Percentiles rank a stretch among this genome's conserved stretches.
These are phyloP conservation scores for Dipteronia sinensis DNA, from an alignment of 345 rosid genomes.

Conservation along the genomic window DNA sequence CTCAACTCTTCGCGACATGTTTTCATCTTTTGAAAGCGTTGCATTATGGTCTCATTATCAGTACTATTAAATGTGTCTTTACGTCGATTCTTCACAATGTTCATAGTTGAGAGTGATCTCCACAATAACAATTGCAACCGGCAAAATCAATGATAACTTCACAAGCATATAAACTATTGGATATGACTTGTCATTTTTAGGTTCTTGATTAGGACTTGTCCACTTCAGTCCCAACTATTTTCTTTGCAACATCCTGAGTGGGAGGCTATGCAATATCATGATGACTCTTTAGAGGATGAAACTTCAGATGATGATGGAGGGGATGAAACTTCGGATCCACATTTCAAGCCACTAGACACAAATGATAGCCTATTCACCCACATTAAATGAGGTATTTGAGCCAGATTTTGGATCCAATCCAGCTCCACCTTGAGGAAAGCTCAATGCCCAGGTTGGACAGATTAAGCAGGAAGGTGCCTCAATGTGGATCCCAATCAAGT, in stretches of 20 bases:
- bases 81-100: background rate
- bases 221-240: background rate
- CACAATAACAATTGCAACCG: background rate
- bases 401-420: background rate
- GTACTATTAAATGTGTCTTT: background rate
- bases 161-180: background rate
- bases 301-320: no score
- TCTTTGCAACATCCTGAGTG: background rate
- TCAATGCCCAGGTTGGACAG: background rate
- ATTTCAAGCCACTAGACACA: no score
- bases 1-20: background rate
- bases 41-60: background rate
- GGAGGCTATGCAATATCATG: no score
- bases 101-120: background rate
- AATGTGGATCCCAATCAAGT: background rate
- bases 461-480: background rate
- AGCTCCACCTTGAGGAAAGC: background rate
- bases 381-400: background rate
- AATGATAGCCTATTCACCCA: background rate
- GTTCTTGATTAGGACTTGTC: background rate
- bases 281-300: no score
- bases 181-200: background rate
- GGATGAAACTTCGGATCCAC: background rate
- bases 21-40: background rate
- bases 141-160: background rate